phyloP scores from a whole-genome alignment of 768 basidiomycete genomes.

The Boletus reticulatus region DNA sequence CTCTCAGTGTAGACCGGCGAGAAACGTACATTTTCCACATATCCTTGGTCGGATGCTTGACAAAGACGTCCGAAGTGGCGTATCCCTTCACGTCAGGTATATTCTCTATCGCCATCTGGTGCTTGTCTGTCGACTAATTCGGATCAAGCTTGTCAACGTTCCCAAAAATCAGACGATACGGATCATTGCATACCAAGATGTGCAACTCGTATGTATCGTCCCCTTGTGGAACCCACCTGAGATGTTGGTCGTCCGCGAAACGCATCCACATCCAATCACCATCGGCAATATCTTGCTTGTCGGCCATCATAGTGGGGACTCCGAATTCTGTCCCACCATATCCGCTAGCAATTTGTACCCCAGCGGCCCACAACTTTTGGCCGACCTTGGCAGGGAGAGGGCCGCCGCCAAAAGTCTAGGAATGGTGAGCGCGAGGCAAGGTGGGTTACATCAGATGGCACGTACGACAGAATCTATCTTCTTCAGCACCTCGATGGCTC shows the following conservation, averaged over 20 bases:
- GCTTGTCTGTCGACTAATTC: not conserved
- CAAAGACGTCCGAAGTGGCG: constrained; percentile 42
- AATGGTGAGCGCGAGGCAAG: not conserved
- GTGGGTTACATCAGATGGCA: not conserved
- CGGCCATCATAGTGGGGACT: not conserved
- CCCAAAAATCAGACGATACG: not conserved
- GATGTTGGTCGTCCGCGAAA: constrained; percentile 8
- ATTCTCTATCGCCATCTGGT: constrained; percentile 24
- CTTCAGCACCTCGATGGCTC: not conserved
- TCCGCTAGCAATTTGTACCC: constrained; percentile 8
- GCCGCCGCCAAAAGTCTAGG: constrained; percentile 11
- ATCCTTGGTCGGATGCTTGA: constrained; percentile 41
- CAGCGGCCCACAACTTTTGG: constrained; percentile 8
- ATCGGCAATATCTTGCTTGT: constrained; percentile 4
- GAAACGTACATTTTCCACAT: constrained; percentile 12
- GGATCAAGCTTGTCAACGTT: not conserved
- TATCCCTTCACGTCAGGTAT: constrained; percentile 33
- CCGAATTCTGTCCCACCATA: constrained; percentile 26
- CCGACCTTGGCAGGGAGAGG: constrained; percentile 13
- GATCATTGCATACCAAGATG: constrained; percentile 25
- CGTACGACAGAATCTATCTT: not conserved
- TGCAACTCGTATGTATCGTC: constrained; percentile 36
- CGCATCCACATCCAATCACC: constrained; percentile 19
- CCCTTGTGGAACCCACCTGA: constrained; percentile 30
- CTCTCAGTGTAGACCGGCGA: not conserved